phyloP scores from a whole-genome alignment of 2,329 filamentous ascomycete species.

The Neoarthrinium moseri region DNA sequence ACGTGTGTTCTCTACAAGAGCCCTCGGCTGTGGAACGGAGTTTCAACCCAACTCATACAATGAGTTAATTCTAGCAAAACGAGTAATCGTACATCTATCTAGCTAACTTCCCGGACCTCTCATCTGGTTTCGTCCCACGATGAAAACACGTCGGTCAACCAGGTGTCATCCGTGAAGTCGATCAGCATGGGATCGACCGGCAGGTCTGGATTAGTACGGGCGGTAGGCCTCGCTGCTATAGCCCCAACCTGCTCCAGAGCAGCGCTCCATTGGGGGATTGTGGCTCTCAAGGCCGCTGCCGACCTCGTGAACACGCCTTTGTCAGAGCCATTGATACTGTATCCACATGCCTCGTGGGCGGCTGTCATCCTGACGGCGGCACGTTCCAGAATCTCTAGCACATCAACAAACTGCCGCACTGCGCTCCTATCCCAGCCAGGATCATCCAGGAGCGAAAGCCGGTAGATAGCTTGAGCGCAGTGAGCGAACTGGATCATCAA shows the following conservation, averaged over 20 bases:
- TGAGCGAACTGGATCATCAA: slow-evolving; percentile 24
- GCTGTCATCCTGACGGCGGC: slow-evolving; percentile 15
- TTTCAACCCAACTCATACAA: too few species aligned
- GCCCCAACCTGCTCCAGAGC: slow-evolving; percentile 2
- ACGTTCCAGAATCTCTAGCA: slow-evolving; percentile 19
- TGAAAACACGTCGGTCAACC: slow-evolving; percentile 11
- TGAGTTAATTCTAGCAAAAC: too few species aligned
- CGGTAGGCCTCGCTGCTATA: neutral
- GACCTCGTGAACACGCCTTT: slow-evolving; percentile 2
- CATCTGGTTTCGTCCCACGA: too few species aligned
- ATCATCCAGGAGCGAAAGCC: slow-evolving; percentile 24
- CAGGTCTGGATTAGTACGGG: neutral
- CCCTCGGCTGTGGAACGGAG: too few species aligned
- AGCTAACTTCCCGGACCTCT: too few species aligned
- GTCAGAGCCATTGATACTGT: slow-evolving; percentile 14
- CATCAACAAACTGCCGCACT: slow-evolving; percentile 16
- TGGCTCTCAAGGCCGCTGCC: slow-evolving; percentile 1
- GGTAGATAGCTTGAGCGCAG: slow-evolving; percentile 24
- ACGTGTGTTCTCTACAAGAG: too few species aligned
- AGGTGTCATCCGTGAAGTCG: slow-evolving; percentile 12
- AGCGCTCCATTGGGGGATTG: slow-evolving; percentile 3
- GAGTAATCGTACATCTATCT: too few species aligned
- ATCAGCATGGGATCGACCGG: slow-evolving; percentile 3
- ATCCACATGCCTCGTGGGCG: slow-evolving; percentile 16
- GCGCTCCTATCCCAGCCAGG: slow-evolving; percentile 23